Evolutionary conservation across 2,329 filamentous ascomycete species (phyloP).

Genomic region (Exophiala dermatitidis): DNA sequence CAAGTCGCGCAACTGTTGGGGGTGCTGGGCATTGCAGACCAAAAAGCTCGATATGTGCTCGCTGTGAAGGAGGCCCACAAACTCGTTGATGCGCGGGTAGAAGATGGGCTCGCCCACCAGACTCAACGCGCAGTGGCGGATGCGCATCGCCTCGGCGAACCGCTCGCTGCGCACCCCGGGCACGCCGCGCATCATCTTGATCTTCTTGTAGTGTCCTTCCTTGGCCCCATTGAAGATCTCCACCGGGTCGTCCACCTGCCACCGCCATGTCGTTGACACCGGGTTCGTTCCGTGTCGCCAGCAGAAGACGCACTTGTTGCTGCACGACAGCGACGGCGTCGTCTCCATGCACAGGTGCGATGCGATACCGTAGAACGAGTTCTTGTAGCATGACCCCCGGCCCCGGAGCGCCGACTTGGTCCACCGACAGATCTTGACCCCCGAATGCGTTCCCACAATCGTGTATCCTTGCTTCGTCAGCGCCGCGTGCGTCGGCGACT

Average conservation of each 20-base stretch:
- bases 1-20: conserved; percentile 75
- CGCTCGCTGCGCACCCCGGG: conserved; percentile 87
- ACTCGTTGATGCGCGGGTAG: conserved; percentile 94
- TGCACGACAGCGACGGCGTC: conserved; percentile 88
- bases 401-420: conserved; percentile 93
- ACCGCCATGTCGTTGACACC: conserved; percentile 92
- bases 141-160: conserved; percentile 85
- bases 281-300: conserved; percentile 98
- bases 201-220: conserved; percentile 89
- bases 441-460: conserved; percentile 90
- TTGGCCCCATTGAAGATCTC: conserved; percentile 87
- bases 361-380: conserved; percentile 91
- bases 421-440: conserved; percentile 97
- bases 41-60: conserved; percentile 90
- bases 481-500: conserved; percentile 78
- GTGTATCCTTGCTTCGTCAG: conserved; percentile 95
- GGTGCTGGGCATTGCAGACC: conserved; percentile 95
- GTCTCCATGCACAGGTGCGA: conserved; percentile 99
- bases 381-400: conserved; percentile 95
- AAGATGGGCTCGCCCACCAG: conserved; percentile 98
- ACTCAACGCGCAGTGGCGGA: conserved; percentile 84
- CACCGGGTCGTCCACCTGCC: conserved; percentile 86
- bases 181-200: conserved; percentile 92
- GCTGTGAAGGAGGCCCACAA: conserved; percentile 71
- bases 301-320: conserved; percentile 98